Conservation (phyloP, 1,284 basidiomycete genomes). For the Ganoderma meredithae region DNA sequence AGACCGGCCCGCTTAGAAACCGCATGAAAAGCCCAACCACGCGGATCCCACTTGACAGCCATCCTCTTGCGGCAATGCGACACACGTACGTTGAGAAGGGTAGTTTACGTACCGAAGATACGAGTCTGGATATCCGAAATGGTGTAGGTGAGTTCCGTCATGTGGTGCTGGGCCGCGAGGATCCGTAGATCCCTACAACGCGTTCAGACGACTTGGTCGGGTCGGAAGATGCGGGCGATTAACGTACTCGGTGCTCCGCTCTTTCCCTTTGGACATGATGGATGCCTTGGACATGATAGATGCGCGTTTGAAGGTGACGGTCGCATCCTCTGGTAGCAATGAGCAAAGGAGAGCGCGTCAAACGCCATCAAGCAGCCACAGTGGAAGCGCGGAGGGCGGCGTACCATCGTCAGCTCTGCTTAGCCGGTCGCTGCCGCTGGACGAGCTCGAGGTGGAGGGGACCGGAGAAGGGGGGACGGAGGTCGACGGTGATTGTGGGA, state of each 20-base stretch:
- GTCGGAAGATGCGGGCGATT: background rate
- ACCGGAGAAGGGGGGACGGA: conserved; percentile 48
- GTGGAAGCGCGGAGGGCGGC: conserved; percentile 12
- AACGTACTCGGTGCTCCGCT: conserved; percentile 61
- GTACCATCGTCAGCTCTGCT: conserved; percentile 66
- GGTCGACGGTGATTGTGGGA: conserved; percentile 47
- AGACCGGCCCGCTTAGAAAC: conserved; percentile 4
- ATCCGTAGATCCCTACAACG: conserved; percentile 68
- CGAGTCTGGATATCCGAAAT: conserved; percentile 88
- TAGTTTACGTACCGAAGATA: conserved; percentile 71
- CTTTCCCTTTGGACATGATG: conserved; percentile 53
- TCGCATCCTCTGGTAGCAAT: conserved; percentile 64
- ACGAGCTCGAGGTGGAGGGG: conserved; percentile 57
- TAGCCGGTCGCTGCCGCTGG: conserved; percentile 56
- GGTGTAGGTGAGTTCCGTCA: conserved; percentile 82
- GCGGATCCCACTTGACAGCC: background rate
- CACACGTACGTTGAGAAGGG: conserved; percentile 8
- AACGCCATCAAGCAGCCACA: conserved; percentile 21
- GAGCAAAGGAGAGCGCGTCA: conserved; percentile 15
- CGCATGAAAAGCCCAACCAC: background rate
- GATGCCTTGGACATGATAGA: conserved; percentile 45
- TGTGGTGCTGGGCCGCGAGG: conserved; percentile 80
- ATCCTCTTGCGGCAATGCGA: conserved; percentile 11
- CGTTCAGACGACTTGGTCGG: conserved; percentile 16
- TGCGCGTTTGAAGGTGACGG: conserved; percentile 62